Evolutionary conservation across 495 filamentous ascomycete genomes (phyloP).

Genomic region (Cercophora scortea): DNA sequence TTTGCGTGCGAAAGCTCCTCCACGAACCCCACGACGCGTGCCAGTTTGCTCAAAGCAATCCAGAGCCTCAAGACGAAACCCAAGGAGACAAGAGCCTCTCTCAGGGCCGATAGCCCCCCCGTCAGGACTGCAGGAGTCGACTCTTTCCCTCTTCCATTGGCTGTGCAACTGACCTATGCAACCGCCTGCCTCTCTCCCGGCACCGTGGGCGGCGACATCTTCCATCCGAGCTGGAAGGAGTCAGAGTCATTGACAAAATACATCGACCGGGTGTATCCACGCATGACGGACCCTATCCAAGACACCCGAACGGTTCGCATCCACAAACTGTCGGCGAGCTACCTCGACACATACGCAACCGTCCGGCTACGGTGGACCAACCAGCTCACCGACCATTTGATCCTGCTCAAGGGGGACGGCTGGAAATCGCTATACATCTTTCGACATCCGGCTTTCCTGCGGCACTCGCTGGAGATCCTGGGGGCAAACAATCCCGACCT

Average conservation of each 20-base stretch:
- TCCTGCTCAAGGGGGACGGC: neutral
- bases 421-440: constrained; percentile 7
- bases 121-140: neutral
- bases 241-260: neutral
- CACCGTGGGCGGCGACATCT: constrained; percentile 2
- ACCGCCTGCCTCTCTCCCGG: constrained; percentile 3
- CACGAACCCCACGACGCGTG: no score
- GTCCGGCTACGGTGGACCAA: constrained; percentile 2
- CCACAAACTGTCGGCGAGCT: constrained; percentile 1
- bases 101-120: no score
- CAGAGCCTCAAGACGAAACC: no score
- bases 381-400: constrained; percentile 5
- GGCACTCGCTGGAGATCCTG: neutral
- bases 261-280: constrained; percentile 2
- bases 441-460: constrained; percentile 2
- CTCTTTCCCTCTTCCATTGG: neutral
- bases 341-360: neutral
- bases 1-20: no score
- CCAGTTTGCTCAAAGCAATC: no score
- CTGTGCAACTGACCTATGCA: neutral
- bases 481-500: neutral
- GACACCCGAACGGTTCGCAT: neutral
- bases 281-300: neutral
- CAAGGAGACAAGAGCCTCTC: no score
- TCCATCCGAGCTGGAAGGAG: constrained; percentile 1